These are phyloP conservation scores for Nakaseomyces nivariensis DNA, from an alignment of 1,139 yeast species.

Conservation along the genomic window DNA sequence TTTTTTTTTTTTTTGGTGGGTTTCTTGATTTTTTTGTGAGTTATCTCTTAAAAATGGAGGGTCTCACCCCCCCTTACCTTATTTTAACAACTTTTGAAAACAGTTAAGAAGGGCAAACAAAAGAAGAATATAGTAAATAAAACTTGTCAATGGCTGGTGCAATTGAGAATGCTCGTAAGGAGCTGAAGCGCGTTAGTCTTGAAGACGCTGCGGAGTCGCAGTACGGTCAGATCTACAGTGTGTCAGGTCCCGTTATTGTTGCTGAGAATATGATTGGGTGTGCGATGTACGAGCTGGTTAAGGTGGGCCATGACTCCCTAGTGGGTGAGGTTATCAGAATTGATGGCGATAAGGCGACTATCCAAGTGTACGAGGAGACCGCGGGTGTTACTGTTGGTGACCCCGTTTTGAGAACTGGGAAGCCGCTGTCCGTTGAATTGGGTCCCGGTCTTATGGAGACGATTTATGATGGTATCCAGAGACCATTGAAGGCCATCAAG, in stretches of 20 bases:
- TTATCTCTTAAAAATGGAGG: no score
- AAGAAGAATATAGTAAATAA: no score
- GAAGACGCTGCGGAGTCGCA: slow-evolving; percentile 62
- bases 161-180: slow-evolving; percentile 93
- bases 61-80: no score
- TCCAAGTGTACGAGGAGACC: slow-evolving; percentile 97
- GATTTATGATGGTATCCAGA: slow-evolving; percentile 97
- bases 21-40: no score
- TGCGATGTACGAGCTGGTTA: slow-evolving; percentile 97
- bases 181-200: slow-evolving; percentile 73
- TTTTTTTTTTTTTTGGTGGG: no score
- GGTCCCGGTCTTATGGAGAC: slow-evolving; percentile 99
- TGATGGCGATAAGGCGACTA: slow-evolving; percentile 91
- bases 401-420: slow-evolving; percentile 95
- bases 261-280: slow-evolving; percentile 99
- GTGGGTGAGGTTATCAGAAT: slow-evolving; percentile 98
- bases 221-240: slow-evolving; percentile 84
- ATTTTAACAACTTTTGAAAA: no score
- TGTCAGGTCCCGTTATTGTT: slow-evolving; percentile 93
- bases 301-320: slow-evolving; percentile 91
- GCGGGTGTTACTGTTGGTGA: slow-evolving; percentile 99
- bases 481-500: slow-evolving; percentile 90
- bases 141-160: slow-evolving; percentile 69
- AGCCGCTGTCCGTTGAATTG: slow-evolving; percentile 93
- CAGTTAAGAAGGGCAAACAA: background rate